phyloP scores from a whole-genome alignment of 2,329 filamentous ascomycete species.

The Sporothrix globosa region DNA sequence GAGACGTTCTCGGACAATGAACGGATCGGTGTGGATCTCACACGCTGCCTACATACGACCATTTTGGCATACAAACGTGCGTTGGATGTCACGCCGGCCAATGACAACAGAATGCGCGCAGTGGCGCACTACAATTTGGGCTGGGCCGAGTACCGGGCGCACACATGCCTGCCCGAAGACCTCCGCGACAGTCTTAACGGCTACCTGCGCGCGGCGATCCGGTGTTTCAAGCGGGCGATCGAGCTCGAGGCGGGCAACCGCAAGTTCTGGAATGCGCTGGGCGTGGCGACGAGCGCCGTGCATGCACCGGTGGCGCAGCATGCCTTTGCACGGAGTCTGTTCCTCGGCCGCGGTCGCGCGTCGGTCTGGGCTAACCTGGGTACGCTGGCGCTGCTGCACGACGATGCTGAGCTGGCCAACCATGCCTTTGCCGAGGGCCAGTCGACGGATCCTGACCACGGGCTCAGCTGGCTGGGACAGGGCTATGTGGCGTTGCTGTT shows the following conservation, averaged over 20 bases:
- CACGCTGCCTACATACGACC: constrained; percentile 66
- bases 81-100: constrained; percentile 69
- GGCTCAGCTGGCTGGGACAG: constrained; percentile 92
- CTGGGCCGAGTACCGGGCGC: constrained; percentile 86
- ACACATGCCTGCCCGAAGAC: constrained; percentile 62
- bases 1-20: constrained; percentile 54
- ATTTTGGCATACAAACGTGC: constrained; percentile 88
- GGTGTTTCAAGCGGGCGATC: constrained; percentile 93
- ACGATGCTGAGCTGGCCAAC: constrained; percentile 83
- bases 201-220: constrained; percentile 79
- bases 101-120: constrained; percentile 83
- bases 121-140: constrained; percentile 98
- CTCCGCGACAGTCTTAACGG: constrained; percentile 62
- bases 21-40: constrained; percentile 55
- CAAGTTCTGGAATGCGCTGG: constrained; percentile 96
- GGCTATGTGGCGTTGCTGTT: constrained; percentile 78
- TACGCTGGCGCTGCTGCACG: constrained; percentile 79
- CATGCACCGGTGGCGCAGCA: constrained; percentile 91
- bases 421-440: constrained; percentile 88
- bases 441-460: constrained; percentile 90
- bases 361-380: constrained; percentile 90
- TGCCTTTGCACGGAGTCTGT: constrained; percentile 87
- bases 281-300: constrained; percentile 83
- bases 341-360: constrained; percentile 85
- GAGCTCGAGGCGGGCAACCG: constrained; percentile 92